These are phyloP conservation scores for Aspergillus incahuasiensis DNA, from an alignment of 495 filamentous ascomycete genomes.

Conservation along the genomic window DNA sequence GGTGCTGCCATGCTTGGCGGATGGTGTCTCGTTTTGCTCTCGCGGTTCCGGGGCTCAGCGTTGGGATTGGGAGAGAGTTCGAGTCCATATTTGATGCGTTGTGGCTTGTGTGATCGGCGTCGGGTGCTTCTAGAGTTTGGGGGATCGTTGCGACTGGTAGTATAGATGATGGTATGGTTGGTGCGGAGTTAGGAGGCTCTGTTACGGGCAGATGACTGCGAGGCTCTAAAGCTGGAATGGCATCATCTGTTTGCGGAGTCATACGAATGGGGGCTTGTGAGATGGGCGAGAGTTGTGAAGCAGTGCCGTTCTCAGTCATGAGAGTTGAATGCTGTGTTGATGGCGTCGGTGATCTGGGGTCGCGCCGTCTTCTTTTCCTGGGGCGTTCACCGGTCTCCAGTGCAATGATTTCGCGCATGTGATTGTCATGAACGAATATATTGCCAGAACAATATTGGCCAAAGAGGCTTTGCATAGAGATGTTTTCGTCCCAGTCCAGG, in stretches of 20 bases:
- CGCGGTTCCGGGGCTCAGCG: constrained; percentile 1
- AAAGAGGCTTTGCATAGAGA: constrained; percentile 65
- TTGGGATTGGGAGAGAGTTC: background rate
- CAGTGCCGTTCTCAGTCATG: constrained; percentile 7
- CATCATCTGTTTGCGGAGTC: background rate
- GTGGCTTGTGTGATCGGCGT: constrained; percentile 3
- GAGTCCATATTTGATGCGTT: constrained; percentile 4
- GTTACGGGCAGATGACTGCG: background rate
- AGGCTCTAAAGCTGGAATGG: background rate
- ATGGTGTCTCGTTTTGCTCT: constrained; percentile 24
- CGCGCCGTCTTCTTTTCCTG: constrained; percentile 26
- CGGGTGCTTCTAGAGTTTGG: constrained; percentile 1
- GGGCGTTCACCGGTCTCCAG: constrained; percentile 16
- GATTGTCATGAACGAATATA: constrained; percentile 60
- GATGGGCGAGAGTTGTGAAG: background rate
- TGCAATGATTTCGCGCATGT: constrained; percentile 46
- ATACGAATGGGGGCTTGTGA: background rate
- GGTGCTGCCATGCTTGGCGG: constrained; percentile 25
- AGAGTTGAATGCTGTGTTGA: constrained; percentile 23
- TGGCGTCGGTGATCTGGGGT: constrained; percentile 20
- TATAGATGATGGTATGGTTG: background rate
- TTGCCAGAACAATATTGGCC: constrained; percentile 60
- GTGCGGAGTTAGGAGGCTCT: background rate
- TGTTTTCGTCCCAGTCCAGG: constrained; percentile 53
- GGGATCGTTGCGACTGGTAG: background rate